These are phyloP conservation scores for Pythium rishiriense DNA, from an alignment of 352 stramenopile species.

Conservation along the genomic window DNA sequence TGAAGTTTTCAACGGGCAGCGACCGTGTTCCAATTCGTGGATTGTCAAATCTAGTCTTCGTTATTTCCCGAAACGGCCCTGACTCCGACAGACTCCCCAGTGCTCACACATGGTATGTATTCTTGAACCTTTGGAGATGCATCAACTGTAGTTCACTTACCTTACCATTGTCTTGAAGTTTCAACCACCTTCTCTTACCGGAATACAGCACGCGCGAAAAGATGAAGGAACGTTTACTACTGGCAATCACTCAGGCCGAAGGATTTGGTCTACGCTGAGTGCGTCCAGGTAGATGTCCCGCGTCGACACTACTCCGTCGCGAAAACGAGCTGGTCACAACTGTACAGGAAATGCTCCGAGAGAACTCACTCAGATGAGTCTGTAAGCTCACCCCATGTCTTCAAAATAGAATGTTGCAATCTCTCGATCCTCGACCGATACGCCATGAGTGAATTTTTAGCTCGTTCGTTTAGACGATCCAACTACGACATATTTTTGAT, in stretches of 20 bases:
- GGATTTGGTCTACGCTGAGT: slow-evolving; percentile 78
- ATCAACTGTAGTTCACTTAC: neutral
- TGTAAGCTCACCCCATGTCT: too few species aligned
- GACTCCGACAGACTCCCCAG: slow-evolving; percentile 84
- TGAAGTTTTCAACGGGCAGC: slow-evolving; percentile 85
- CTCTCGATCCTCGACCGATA: too few species aligned
- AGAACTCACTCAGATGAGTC: too few species aligned
- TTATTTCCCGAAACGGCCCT: slow-evolving; percentile 81
- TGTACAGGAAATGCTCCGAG: too few species aligned
- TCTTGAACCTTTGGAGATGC: too few species aligned
- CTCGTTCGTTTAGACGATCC: too few species aligned
- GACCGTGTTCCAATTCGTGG: slow-evolving; percentile 84
- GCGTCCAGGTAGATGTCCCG: too few species aligned
- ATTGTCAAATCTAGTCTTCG: slow-evolving; percentile 78
- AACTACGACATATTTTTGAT: too few species aligned
- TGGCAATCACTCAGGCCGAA: slow-evolving; percentile 84
- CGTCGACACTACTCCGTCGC: too few species aligned
- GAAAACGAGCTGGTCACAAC: too few species aligned
- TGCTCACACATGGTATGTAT: slow-evolving; percentile 82
- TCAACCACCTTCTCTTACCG: slow-evolving; percentile 88
- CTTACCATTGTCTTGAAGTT: slow-evolving; percentile 42
- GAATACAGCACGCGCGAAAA: slow-evolving; percentile 80
- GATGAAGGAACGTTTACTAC: slow-evolving; percentile 71
- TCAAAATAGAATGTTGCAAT: too few species aligned
- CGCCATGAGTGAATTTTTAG: too few species aligned